These are phyloP conservation scores for Acanthamoeba healyi DNA, from an alignment of 208 protist species.

Conservation along the genomic window DNA sequence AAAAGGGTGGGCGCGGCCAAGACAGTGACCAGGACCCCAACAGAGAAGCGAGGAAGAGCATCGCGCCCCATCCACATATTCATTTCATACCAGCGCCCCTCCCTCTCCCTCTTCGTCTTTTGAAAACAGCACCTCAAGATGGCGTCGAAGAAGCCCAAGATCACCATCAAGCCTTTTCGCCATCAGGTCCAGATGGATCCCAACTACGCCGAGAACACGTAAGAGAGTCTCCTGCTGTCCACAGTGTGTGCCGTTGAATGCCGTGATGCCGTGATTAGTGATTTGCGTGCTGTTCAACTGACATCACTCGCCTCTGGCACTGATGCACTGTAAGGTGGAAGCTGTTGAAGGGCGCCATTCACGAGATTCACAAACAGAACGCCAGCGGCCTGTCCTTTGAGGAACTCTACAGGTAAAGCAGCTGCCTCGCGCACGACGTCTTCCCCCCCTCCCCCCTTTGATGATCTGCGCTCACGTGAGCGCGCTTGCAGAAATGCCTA, in stretches of 20 bases:
- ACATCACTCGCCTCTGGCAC: background rate
- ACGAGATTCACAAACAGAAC: slow-evolving; percentile 90
- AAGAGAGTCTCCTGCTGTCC: too few species aligned
- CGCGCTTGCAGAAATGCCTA: slow-evolving; percentile 85
- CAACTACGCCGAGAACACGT: slow-evolving; percentile 82
- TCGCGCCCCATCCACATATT: background rate
- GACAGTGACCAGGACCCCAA: too few species aligned
- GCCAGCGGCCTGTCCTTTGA: slow-evolving; percentile 87
- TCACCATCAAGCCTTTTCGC: slow-evolving; percentile 74
- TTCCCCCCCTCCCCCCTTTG: background rate
- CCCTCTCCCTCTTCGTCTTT: background rate
- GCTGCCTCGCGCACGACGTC: background rate
- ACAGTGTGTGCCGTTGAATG: background rate
- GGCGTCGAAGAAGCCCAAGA: slow-evolving; percentile 68
- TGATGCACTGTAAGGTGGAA: slow-evolving; percentile 66
- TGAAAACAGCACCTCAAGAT: background rate
- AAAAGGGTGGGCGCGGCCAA: background rate
- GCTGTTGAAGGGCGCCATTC: slow-evolving; percentile 84
- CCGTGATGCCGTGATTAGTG: background rate
- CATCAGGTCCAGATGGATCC: slow-evolving; percentile 73
- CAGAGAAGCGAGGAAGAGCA: background rate
- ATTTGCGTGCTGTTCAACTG: background rate
- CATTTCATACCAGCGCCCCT: background rate
- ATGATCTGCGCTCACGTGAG: background rate
- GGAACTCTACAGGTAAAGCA: slow-evolving; percentile 89